Base-by-base conservation (phyloP, 208 protist species). In the Wallacemonas rigidus region DNA sequence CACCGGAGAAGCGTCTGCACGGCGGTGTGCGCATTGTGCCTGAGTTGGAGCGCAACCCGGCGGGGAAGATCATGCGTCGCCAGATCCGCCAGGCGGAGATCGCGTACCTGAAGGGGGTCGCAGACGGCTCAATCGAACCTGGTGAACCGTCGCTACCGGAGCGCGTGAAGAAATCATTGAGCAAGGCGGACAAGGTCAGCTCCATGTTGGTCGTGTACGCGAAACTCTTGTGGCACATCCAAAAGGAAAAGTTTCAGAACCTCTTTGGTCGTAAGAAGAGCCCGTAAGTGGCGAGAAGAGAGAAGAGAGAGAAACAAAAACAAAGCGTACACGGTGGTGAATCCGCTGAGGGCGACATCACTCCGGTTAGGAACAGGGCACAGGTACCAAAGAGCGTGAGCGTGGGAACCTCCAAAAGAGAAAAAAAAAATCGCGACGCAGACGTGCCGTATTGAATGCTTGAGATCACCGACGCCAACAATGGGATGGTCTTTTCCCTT, bases 1-100 rank as follows among this genome's bases (percentile, higher is more conserved):
- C 89, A 11, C 79, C 82, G 36, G 77, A 95, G 75, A 97, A 95
- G 85, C 69, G 77, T 26, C 71, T 97, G 6, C 80, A 89, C 72
- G 88, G 80, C 38, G 87, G 77, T 45, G 76, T 98, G 35, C 80
- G 79, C 54, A 84, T 97, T 45, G 77, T 95, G 1, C 69, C 81
- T 12, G 43, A 55, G n/a, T 80, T 98, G 48, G 91, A 92, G 41
- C 92, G 92, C 54, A 91, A 80, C 43, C 53, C 78, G 40, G 70
- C 79, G 9, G 91, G 91, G 56, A 97, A 98, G 71, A 41, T 98
- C 45, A 75, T 98, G 57, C 84, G 92, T 17, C 86, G 91, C 15
- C 69, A 90, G 43, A 57, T 77, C 7, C 74, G 80, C 7, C 45
- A 73, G 58, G 55, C 72, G 2, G 80, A 89, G 69, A 56, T 80